Conservation (phyloP, 148 eudicot species). For the Rhododendron ovatum region DNA sequence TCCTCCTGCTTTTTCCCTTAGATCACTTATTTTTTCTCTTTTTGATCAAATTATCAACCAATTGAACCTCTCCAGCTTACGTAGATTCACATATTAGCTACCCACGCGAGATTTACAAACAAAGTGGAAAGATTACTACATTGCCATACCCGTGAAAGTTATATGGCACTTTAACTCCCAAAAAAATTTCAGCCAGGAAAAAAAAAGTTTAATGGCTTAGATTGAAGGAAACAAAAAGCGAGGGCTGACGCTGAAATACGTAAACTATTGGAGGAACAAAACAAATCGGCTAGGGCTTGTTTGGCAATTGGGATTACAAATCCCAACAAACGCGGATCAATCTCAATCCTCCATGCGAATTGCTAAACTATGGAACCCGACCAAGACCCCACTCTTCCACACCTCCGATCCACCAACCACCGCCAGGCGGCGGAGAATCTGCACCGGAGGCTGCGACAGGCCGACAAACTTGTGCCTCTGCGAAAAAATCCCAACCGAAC, state of each 20-base stretch:
- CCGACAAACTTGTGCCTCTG: slow-evolving; percentile 77
- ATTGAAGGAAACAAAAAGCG: background rate
- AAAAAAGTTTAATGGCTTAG: background rate
- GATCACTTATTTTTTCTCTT: too few relatives aligned
- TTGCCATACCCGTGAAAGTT: too few relatives aligned
- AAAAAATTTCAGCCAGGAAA: too few relatives aligned
- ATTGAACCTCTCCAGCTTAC: too few relatives aligned
- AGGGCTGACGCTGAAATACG: background rate
- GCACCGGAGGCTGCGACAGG: slow-evolving; percentile 58
- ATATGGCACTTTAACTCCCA: background rate
- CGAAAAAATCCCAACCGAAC: slow-evolving; percentile 38
- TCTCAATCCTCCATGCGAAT: background rate
- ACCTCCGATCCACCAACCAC: background rate
- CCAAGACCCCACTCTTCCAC: background rate
- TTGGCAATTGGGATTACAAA: background rate
- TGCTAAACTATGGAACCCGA: background rate
- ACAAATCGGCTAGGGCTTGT: background rate
- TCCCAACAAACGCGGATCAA: background rate
- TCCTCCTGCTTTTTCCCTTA: too few relatives aligned
- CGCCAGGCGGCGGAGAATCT: slow-evolving; percentile 34
- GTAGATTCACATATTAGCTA: too few relatives aligned
- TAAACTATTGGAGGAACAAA: background rate
- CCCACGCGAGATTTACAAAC: too few relatives aligned
- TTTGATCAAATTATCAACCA: too few relatives aligned
- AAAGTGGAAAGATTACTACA: too few relatives aligned